Conservation (phyloP, 495 filamentous ascomycete species). For the Hypoxylon perforatum region DNA sequence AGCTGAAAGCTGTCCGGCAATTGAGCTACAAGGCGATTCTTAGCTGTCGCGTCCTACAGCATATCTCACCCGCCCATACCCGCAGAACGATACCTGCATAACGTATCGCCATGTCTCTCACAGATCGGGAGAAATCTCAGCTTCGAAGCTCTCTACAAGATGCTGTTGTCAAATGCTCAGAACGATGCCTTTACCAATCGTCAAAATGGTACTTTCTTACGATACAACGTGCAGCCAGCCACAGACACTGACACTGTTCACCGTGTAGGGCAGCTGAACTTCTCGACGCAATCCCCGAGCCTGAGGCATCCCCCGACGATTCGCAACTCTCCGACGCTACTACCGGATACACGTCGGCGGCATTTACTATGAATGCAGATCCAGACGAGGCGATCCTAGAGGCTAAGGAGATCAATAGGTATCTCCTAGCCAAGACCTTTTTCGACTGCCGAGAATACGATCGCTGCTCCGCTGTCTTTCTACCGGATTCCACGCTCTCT, state of each 20-base stretch:
- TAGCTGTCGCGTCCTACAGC: conserved; percentile 5
- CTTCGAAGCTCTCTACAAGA: conserved; percentile 76
- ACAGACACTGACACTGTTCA: conserved; percentile 15
- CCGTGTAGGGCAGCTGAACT: conserved; percentile 89
- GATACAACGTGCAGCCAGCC: not conserved
- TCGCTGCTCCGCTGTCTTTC: conserved; percentile 89
- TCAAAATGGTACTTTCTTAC: conserved; percentile 82
- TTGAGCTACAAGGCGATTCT: conserved; percentile 9
- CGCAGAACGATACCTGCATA: conserved; percentile 15
- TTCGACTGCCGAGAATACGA: conserved; percentile 98
- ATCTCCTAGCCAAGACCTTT: conserved; percentile 91
- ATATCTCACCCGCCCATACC: not conserved
- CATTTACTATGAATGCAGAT: conserved; percentile 62
- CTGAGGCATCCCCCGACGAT: conserved; percentile 51
- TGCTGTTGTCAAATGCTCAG: conserved; percentile 88
- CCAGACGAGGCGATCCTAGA: conserved; percentile 81
- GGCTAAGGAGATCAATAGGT: conserved; percentile 80
- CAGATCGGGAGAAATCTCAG: conserved; percentile 58
- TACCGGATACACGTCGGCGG: conserved; percentile 53
- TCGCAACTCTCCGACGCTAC: conserved; percentile 48
- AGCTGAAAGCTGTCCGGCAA: not conserved
- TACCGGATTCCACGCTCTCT: conserved; percentile 76
- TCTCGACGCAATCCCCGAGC: conserved; percentile 77
- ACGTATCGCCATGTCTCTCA: conserved; percentile 50
- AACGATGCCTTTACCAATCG: conserved; percentile 94